These are phyloP conservation scores for Imleria badia DNA, from an alignment of 768 basidiomycete species.

Conservation along the genomic window DNA sequence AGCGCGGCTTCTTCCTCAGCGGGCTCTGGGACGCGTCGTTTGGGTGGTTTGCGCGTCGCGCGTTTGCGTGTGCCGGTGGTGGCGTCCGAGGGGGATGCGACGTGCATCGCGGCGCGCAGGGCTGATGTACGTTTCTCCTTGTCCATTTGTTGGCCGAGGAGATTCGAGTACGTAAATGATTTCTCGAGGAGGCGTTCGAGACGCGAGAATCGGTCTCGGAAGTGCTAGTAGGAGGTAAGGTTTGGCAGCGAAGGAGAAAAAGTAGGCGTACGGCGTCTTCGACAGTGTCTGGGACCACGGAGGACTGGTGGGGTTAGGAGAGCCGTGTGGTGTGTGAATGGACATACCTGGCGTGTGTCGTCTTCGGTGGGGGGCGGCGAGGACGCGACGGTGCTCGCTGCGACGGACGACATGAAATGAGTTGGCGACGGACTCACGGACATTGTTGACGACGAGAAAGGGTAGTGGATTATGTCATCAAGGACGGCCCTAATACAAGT, in stretches of 20 bases:
- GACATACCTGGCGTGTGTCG: conserved; percentile 21
- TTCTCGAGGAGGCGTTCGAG: conserved; percentile 72
- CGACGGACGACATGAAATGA: conserved; percentile 19
- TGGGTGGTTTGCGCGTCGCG: conserved; percentile 13
- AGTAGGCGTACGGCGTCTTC: conserved; percentile 23
- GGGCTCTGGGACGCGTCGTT: conserved; percentile 8
- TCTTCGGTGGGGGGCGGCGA: conserved; percentile 26
- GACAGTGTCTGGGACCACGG: conserved; percentile 3
- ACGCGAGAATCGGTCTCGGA: conserved; percentile 46
- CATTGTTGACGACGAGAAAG: conserved; percentile 11
- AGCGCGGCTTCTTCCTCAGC: neutral
- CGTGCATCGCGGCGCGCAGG: conserved; percentile 29
- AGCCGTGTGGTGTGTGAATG: neutral
- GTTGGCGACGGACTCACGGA: conserved; percentile 21
- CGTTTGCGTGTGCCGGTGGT: neutral
- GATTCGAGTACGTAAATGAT: conserved; percentile 70
- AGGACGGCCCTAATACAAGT: conserved; percentile 23
- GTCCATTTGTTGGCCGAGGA: conserved; percentile 77
- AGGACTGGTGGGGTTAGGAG: conserved; percentile 14
- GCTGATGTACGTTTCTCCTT: conserved; percentile 40
- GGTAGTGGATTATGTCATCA: conserved; percentile 26
- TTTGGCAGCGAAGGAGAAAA: neutral
- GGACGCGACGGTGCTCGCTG: conserved; percentile 27
- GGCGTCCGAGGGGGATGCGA: conserved; percentile 1
- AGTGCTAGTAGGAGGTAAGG: conserved; percentile 38